Conservation (phyloP, 495 filamentous ascomycete genomes). For the Thozetella sp. region DNA sequence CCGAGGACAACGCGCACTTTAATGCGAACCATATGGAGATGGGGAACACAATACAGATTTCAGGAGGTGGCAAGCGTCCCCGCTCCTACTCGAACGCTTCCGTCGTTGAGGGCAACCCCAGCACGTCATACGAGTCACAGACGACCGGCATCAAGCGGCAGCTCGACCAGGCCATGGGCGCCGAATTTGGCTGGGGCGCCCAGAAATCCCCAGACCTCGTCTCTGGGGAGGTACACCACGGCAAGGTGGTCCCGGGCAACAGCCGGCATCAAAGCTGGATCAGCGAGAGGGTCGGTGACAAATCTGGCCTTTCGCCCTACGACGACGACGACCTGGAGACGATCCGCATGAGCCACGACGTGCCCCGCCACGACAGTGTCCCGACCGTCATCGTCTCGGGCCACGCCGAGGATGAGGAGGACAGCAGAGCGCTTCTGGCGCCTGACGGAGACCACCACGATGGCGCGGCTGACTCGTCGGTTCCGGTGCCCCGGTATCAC, state of each 20-base stretch:
- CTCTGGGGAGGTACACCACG: constrained; percentile 20
- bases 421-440: constrained; percentile 14
- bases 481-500: neutral
- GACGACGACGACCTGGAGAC: constrained; percentile 10
- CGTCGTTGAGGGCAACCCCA: constrained; percentile 7
- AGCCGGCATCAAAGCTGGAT: constrained; percentile 20
- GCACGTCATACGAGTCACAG: constrained; percentile 12
- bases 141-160: constrained; percentile 20
- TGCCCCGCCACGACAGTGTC: constrained; percentile 8
- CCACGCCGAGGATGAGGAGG: constrained; percentile 9
- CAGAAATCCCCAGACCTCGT: constrained; percentile 5
- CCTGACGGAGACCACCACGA: neutral
- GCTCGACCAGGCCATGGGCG: constrained; percentile 31
- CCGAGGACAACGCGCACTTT: constrained; percentile 31
- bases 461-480: neutral
- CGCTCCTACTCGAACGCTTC: constrained; percentile 15
- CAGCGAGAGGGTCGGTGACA: constrained; percentile 17
- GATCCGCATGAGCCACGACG: constrained; percentile 1
- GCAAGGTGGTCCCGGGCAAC: constrained; percentile 8
- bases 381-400: constrained; percentile 12
- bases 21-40: neutral
- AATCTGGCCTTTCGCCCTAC: constrained; percentile 7
- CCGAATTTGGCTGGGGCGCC: constrained; percentile 38
- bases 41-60: neutral
- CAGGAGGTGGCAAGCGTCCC: constrained; percentile 2